Percentiles rank a stretch among this genome's conserved stretches.
Conservation (phyloP, 2,329 filamentous ascomycete species). For the Alternaria sp. region DNA sequence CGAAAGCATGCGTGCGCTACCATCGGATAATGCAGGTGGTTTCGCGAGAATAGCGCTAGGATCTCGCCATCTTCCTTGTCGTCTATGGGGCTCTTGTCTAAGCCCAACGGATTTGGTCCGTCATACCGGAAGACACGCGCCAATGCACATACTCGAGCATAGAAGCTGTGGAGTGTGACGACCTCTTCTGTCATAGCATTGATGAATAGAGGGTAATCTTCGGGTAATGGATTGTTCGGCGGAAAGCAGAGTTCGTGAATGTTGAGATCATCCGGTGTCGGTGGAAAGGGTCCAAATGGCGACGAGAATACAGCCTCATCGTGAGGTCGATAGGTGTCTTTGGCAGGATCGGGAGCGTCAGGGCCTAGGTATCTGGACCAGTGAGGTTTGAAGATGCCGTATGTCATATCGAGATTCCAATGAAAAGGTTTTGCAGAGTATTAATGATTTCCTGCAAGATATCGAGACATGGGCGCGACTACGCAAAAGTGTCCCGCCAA, state of each 20-base stretch:
- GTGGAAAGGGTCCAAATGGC: slow-evolving; percentile 38
- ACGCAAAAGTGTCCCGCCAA: neutral
- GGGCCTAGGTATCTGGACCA: slow-evolving; percentile 36
- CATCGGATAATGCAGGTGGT: slow-evolving; percentile 42
- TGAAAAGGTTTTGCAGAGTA: neutral
- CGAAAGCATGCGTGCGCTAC: slow-evolving; percentile 42
- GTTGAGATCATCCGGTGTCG: slow-evolving; percentile 33
- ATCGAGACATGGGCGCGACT: neutral
- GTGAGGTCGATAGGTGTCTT: slow-evolving; percentile 27
- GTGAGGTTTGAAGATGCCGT: slow-evolving; percentile 33
- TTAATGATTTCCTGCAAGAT: neutral
- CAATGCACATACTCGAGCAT: slow-evolving; percentile 32
- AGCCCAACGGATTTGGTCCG: slow-evolving; percentile 33
- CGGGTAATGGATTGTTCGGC: slow-evolving; percentile 28
- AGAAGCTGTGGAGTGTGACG: slow-evolving; percentile 38
- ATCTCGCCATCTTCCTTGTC: slow-evolving; percentile 40
- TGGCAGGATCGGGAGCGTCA: slow-evolving; percentile 30
- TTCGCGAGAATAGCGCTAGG: slow-evolving; percentile 33
- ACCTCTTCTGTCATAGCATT: slow-evolving; percentile 33
- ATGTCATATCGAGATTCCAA: slow-evolving; percentile 17
- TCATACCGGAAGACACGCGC: slow-evolving; percentile 34
- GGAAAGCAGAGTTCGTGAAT: slow-evolving; percentile 43
- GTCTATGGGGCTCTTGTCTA: slow-evolving; percentile 26
- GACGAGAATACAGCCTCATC: slow-evolving; percentile 27
- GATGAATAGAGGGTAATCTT: slow-evolving; percentile 40